Evolutionary conservation across 2,329 filamentous ascomycete genomes (phyloP).

Genomic region (Beauveria bassiana): DNA sequence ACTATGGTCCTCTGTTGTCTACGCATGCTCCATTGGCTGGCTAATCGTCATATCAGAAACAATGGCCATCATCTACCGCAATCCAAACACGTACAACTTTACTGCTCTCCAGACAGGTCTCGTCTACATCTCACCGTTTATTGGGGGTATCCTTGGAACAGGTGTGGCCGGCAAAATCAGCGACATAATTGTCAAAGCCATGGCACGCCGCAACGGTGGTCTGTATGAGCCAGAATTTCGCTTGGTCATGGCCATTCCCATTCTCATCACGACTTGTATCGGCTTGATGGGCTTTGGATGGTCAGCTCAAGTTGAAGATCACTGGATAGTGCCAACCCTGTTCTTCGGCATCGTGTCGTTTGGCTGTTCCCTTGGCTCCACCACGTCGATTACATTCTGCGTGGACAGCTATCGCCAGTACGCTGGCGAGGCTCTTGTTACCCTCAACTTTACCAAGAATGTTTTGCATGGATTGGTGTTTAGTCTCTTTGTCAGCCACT

Average conservation of each 20-base stretch:
- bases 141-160: slow-evolving; percentile 84
- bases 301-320: slow-evolving; percentile 66
- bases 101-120: slow-evolving; percentile 72
- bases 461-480: slow-evolving; percentile 86
- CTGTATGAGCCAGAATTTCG: slow-evolving; percentile 93
- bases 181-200: slow-evolving; percentile 73
- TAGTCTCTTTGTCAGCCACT: slow-evolving; percentile 77
- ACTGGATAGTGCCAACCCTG: slow-evolving; percentile 85
- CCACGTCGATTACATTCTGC: slow-evolving; percentile 87
- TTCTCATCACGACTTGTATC: slow-evolving; percentile 68
- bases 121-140: slow-evolving; percentile 82
- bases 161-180: slow-evolving; percentile 83
- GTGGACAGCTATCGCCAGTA: slow-evolving; percentile 92
- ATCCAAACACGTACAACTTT: slow-evolving; percentile 67
- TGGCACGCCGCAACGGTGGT: slow-evolving; percentile 82
- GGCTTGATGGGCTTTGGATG: slow-evolving; percentile 97
- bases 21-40: slow-evolving; percentile 87
- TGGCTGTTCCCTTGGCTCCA: slow-evolving; percentile 82
- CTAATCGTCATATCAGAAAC: slow-evolving; percentile 90
- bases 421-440: slow-evolving; percentile 88
- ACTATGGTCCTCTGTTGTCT: slow-evolving; percentile 79
- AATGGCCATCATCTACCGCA: slow-evolving; percentile 71
- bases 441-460: slow-evolving; percentile 91
- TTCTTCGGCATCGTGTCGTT: slow-evolving; percentile 93
- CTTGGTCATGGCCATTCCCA: slow-evolving; percentile 77